Percentiles rank a stretch among this genome's conserved stretches.
Conservation (phyloP, 805 yeast genomes). For the Phaffomyces thermotolerans region DNA sequence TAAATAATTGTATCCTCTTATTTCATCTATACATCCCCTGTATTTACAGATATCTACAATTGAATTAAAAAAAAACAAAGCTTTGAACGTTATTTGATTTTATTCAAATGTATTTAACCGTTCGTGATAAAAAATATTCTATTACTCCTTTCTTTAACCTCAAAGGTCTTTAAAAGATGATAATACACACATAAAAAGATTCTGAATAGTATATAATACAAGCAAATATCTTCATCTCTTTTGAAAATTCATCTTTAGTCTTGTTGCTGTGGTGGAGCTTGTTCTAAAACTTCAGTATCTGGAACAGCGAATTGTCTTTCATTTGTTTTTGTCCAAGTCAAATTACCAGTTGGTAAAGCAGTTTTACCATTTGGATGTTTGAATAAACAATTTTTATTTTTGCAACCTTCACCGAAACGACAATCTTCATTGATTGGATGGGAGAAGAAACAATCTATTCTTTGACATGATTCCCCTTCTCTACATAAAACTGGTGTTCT, state of each 20-base stretch:
- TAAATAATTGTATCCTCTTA: no score
- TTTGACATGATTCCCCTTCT: slow-evolving; percentile 69
- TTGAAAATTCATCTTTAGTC: no score
- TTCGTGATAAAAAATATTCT: not conserved
- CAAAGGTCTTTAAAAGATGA: not conserved
- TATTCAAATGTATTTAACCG: not conserved
- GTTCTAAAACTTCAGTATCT: slow-evolving; percentile 65
- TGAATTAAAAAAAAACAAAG: not conserved
- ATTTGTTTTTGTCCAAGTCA: slow-evolving; percentile 35
- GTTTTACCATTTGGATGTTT: slow-evolving; percentile 76
- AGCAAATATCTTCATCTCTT: not conserved
- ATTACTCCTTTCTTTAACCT: not conserved
- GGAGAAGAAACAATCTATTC: slow-evolving; percentile 74
- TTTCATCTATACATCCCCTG: no score
- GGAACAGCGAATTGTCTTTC: slow-evolving; percentile 73
- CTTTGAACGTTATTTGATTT: not conserved
- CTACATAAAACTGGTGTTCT: slow-evolving; percentile 67
- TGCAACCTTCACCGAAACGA: slow-evolving; percentile 72
- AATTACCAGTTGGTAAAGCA: slow-evolving; percentile 13
- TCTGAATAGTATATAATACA: not conserved
- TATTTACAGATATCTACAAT: slow-evolving; percentile 1
- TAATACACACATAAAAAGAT: not conserved
- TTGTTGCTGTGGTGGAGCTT: slow-evolving; percentile 40
- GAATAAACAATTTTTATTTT: slow-evolving; percentile 62
- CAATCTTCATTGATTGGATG: slow-evolving; percentile 80